Evolutionary conservation across 257 asterid species (phyloP), one percentile per base, ranked within the genome.

Genomic region (Fraxinus excelsior): DNA sequence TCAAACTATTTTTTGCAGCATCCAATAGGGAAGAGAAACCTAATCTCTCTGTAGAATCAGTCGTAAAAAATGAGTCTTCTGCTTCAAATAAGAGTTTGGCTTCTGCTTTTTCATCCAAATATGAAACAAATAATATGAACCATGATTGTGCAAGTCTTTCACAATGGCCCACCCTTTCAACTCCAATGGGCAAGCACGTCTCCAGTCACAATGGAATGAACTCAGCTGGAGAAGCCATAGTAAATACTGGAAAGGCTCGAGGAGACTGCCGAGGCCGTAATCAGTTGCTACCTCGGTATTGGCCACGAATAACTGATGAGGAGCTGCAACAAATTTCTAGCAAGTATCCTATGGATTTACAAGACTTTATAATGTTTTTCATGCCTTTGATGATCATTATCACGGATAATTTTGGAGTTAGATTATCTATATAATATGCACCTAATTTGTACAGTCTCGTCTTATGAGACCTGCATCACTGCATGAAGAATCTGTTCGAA

Each of bases 201-300:
- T 67, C 79, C 81, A 25, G 82, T 81, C 89, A 80, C 71, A 81
- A 72, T 74, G 83, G 87, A 49, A 67, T 82, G 76, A 92, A 87
- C 40, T 83, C 83, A 42, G 75, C 85, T 78, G 80, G 84, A 62
- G 93, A 90, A 75, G 70, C 79, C 66, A 90, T 79, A 73, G 73
- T 83, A 29, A 85, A 86, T n/a, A 85, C 69, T 83, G 90, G 83
- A 34, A 89, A 82, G 85, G 80, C 76, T 72, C 90, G 80, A 71
- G 87, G 82, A 80, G 94, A 88, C 80, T 84, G 85, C 56, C 82
- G 88, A 68, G 90, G 90, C 78, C 82, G 85, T 73, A 84, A 81
- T 78, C 94, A 84, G 75, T 83, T 91, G 82, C 92, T 89, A 81
- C 88, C 94, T 76, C 90, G 92, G 21, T 87, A 92, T 80, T 91